These are phyloP conservation scores for Penicillium sp. DNA, from an alignment of 2,329 filamentous ascomycete species.

Conservation along the genomic window DNA sequence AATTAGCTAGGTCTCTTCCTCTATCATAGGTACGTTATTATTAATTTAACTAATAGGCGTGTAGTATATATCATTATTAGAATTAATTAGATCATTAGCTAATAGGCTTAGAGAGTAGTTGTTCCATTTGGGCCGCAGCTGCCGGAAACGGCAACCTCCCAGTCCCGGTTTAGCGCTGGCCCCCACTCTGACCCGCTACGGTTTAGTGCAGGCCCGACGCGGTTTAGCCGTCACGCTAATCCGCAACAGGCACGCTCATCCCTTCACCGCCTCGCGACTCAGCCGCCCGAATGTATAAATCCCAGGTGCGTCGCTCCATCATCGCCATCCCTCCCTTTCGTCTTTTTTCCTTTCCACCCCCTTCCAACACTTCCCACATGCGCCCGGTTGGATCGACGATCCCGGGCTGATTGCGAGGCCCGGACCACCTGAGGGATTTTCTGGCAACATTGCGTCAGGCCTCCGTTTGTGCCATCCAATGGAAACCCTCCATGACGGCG, in stretches of 20 bases:
- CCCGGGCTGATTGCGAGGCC: not conserved
- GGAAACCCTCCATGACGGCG: not conserved
- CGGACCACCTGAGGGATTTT: not conserved
- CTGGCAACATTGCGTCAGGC: not conserved
- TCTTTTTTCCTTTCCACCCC: not conserved
- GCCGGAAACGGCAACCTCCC: slow-evolving; percentile 1
- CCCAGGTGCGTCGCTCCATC: slow-evolving; percentile 7
- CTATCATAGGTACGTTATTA: no score
- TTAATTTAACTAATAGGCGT: no score
- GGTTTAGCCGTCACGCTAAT: slow-evolving; percentile 1
- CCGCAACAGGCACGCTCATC: not conserved
- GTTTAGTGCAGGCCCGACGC: not conserved
- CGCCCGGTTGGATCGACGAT: slow-evolving; percentile 4
- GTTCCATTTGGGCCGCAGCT: slow-evolving; percentile 5
- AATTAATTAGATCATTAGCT: no score
- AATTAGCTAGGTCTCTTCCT: no score
- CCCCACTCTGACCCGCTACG: slow-evolving; percentile 38
- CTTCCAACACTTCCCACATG: slow-evolving; percentile 3
- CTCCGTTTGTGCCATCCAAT: not conserved
- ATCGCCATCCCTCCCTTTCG: not conserved
- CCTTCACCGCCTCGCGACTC: slow-evolving; percentile 5
- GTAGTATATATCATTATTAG: no score
- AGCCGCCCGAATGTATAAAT: not conserved
- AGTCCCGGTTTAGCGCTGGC: slow-evolving; percentile 3
- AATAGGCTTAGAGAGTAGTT: no score